These are phyloP conservation scores for Scheffersomyces parashehatae DNA, from an alignment of 1,139 yeast genomes.

Conservation along the genomic window DNA sequence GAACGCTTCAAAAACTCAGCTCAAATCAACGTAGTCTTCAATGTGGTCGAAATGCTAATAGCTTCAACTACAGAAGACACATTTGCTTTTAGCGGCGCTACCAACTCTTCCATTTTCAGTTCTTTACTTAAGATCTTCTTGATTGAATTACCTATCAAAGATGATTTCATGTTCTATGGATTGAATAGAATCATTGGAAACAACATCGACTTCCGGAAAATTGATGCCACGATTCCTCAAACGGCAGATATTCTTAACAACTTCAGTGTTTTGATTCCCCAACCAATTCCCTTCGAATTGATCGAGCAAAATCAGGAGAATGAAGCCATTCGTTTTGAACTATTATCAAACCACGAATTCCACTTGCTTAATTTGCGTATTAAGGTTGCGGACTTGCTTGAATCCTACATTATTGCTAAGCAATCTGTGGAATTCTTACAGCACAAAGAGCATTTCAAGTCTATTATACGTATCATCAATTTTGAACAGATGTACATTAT, in stretches of 20 bases:
- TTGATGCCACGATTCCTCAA: constrained; percentile 34
- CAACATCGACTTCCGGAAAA: constrained; percentile 38
- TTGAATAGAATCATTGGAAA: constrained; percentile 56
- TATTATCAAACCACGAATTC: constrained; percentile 39
- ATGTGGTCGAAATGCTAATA: constrained; percentile 41
- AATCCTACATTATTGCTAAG: constrained; percentile 38
- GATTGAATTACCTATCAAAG: constrained; percentile 41
- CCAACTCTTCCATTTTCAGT: constrained; percentile 25
- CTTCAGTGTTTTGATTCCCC: constrained; percentile 30
- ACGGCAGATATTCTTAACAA: constrained; percentile 25
- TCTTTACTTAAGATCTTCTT: constrained; percentile 41
- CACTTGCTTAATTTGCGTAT: constrained; percentile 42
- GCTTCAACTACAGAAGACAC: constrained; percentile 38
- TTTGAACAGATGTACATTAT: constrained; percentile 52
- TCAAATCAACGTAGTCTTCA: constrained; percentile 41
- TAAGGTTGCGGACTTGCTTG: constrained; percentile 46
- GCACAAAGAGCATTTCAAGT: constrained; percentile 40
- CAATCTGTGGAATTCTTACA: constrained; percentile 31
- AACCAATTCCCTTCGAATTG: constrained; percentile 26
- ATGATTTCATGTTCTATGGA: constrained; percentile 50
- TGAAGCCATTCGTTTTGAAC: constrained; percentile 13
- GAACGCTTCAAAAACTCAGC: constrained; percentile 38
- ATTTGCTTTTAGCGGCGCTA: constrained; percentile 22
- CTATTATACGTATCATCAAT: constrained; percentile 48
- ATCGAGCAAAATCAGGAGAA: constrained; percentile 6